Evolutionary conservation across 1,139 yeast species (phyloP).

Genomic region (Geotrichum restrictum): DNA sequence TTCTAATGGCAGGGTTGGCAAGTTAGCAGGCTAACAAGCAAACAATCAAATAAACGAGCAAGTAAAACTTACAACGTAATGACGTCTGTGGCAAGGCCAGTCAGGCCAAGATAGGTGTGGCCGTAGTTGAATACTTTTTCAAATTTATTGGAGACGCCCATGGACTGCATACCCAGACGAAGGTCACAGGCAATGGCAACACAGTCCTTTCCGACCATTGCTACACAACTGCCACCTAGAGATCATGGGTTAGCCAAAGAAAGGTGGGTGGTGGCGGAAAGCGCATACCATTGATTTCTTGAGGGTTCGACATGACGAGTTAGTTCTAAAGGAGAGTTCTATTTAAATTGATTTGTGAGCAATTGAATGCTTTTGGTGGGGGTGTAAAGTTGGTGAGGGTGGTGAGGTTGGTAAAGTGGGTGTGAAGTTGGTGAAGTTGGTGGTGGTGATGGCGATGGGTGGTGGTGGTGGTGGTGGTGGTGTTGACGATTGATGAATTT

Average conservation of each 20-base stretch:
- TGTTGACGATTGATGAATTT: background rate
- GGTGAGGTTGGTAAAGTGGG: background rate
- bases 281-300: conserved; percentile 37
- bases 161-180: conserved; percentile 88
- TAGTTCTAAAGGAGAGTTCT: background rate
- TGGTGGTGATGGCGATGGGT: conserved; percentile 1
- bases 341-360: no score
- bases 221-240: conserved; percentile 89
- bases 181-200: conserved; percentile 96
- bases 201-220: conserved; percentile 98
- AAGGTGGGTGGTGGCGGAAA: background rate
- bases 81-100: conserved; percentile 95
- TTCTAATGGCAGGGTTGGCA: conserved; percentile 23
- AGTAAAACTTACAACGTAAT: conserved; percentile 54
- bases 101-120: conserved; percentile 72
- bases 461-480: background rate
- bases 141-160: conserved; percentile 87
- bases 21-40: background rate
- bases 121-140: conserved; percentile 87
- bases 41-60: background rate
- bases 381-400: background rate
- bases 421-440: background rate
- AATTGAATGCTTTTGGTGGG: no score
- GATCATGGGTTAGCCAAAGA: background rate
- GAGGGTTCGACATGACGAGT: conserved; percentile 34